Base-by-base conservation (phyloP, 2,329 filamentous ascomycete genomes). In the Gnomoniopsis smithogilvyi region DNA sequence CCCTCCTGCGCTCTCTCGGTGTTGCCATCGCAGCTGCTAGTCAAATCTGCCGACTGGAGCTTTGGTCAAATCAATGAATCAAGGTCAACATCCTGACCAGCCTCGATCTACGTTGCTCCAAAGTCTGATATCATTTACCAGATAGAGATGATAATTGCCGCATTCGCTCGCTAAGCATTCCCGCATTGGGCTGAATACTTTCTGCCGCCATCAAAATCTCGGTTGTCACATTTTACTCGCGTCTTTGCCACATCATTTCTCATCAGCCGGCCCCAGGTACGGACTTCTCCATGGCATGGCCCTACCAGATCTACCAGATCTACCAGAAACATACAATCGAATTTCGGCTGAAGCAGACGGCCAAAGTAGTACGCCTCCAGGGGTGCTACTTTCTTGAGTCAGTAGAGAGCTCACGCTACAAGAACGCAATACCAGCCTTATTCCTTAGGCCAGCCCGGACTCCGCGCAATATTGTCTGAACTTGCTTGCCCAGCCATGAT, bases 161-260 rank as follows among this genome's bases (percentile, higher is more conserved):
- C 51, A 66, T 68, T 62, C 59, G 65, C 67, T 70, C 66, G 70
- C 70, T 73, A 70, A 73, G 62, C 63, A 62, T 60, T 71, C 66
- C 70, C 70, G 26, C 63, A 70, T 69, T 50, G 63, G 67, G 66
- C 47, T 36, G 59, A 43, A 55, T 24, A 63, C 60, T 56, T 60
- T 59, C 21, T 58, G 46, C 34, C 63, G 62, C 58, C 64, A 60
- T 60, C 63, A 58, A 63, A 60, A n/a, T n/a, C 56, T 63, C 59
- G 51, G 61, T 63, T 59, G 60, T 59, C 62, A 68, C 55, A 59
- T 59, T 57, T 60, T 50, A 38, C 38, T 41, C 52, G 36, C 53
- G 48, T 34, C 48, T 58, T 60, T 61, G 63, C 58, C 62, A 65
- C 63, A 55, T 53, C 22, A 49, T 36, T 36, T 34, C 52, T 33